Evolutionary conservation across 306 rosid species (phyloP).

Genomic region (Glycyrrhiza uralensis): DNA sequence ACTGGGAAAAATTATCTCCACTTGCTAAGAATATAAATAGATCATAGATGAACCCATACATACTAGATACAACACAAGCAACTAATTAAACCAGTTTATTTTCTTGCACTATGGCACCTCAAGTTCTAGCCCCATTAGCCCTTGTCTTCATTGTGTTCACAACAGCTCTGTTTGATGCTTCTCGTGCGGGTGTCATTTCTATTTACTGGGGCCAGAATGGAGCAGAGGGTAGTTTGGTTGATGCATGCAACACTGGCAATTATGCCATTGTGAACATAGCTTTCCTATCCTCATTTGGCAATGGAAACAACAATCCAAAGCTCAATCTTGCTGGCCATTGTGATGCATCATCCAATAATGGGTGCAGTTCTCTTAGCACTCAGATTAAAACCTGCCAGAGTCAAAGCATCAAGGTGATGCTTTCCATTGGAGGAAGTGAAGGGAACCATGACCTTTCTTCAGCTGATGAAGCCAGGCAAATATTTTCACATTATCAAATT

Average conservation of each 20-base stretch:
- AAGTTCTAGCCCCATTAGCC: background rate
- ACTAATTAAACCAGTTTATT: background rate
- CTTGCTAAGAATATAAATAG: background rate
- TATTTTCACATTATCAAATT: background rate
- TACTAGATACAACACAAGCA: background rate
- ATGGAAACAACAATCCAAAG: background rate
- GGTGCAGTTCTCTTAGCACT: background rate
- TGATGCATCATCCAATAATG: constrained; percentile 14
- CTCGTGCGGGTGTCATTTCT: background rate
- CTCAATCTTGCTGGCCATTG: constrained; percentile 1
- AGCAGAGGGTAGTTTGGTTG: background rate
- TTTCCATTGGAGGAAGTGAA: background rate
- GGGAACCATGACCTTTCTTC: constrained; percentile 12
- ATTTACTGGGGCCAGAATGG: background rate
- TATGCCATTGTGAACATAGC: constrained; percentile 20
- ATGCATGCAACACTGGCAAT: background rate
- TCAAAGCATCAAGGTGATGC: background rate
- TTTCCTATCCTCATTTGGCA: background rate
- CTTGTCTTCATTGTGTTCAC: background rate
- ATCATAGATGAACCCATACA: background rate
- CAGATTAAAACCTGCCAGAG: background rate
- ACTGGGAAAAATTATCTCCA: background rate
- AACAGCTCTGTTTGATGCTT: background rate
- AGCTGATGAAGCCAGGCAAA: background rate
- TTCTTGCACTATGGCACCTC: background rate